A percentile compares a stretch with the other conserved stretches of the same genome.
Conservation (phyloP, 2,329 filamentous ascomycete genomes). For the Scytalidium sp. region DNA sequence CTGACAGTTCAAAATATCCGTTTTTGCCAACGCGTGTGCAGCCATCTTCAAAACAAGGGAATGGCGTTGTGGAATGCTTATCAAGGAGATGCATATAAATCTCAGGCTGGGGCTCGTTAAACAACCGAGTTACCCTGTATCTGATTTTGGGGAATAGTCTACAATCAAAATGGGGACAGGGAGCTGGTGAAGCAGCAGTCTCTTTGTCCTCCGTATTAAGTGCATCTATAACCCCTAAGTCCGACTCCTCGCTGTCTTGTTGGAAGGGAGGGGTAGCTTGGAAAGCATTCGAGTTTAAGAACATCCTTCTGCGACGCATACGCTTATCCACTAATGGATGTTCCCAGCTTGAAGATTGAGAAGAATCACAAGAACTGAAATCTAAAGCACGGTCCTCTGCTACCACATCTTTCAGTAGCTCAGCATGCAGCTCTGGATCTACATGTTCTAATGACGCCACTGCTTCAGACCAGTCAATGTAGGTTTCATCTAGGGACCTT, state of each 20-base stretch:
- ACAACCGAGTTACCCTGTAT: conserved; percentile 17
- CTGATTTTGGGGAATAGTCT: conserved; percentile 6
- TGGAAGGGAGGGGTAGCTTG: not conserved
- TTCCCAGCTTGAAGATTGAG: conserved; percentile 1
- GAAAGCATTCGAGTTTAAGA: not conserved
- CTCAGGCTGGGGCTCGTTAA: conserved; percentile 20
- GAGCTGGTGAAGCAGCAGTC: conserved; percentile 6
- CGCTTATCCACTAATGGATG: not conserved
- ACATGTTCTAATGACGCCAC: conserved; percentile 20
- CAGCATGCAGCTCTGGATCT: conserved; percentile 24
- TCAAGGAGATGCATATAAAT: conserved; percentile 21
- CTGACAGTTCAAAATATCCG: conserved; percentile 21
- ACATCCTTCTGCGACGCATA: conserved; percentile 4
- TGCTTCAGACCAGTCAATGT: conserved; percentile 26
- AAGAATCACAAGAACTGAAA: not conserved
- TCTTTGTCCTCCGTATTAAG: not conserved
- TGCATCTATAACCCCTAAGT: conserved; percentile 1
- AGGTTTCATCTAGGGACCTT: conserved; percentile 2
- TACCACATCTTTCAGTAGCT: conserved; percentile 19
- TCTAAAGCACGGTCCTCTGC: not conserved
- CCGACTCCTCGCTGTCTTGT: not conserved
- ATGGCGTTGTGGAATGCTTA: conserved; percentile 21
- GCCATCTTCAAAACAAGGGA: conserved; percentile 21
- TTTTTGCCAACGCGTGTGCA: conserved; percentile 19
- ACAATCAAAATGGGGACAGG: conserved; percentile 23